Evolutionary conservation across 2,329 filamentous ascomycete genomes (phyloP).

Genomic region (Sarocladium brachiariae): DNA sequence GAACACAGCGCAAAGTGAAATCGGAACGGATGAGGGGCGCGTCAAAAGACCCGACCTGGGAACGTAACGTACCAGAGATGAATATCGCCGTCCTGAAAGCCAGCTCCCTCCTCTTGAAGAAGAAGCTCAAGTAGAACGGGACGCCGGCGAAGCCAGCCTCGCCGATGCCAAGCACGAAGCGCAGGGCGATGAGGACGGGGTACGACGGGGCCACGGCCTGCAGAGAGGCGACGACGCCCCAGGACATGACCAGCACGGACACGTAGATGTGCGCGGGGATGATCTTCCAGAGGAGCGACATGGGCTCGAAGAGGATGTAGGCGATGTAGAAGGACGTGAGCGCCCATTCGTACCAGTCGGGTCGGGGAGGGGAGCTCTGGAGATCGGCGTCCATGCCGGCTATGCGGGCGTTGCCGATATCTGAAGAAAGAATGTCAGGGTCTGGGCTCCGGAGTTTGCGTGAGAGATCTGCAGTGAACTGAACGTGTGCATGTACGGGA

Average conservation of each 20-base stretch:
- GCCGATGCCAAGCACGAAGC: slow-evolving; percentile 52
- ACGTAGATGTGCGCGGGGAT: slow-evolving; percentile 56
- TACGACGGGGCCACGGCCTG: slow-evolving; percentile 63
- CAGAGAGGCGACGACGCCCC: slow-evolving; percentile 72
- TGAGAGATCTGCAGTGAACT: too few species aligned
- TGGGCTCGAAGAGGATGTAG: slow-evolving; percentile 60
- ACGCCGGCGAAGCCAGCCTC: slow-evolving; percentile 61
- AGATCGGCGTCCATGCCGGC: slow-evolving; percentile 58
- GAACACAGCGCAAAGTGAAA: neutral
- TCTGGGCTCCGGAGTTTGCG: too few species aligned
- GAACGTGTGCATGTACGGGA: too few species aligned
- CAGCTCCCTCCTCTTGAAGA: slow-evolving; percentile 62
- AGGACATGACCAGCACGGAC: slow-evolving; percentile 59
- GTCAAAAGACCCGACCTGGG: too few species aligned
- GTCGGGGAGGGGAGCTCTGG: slow-evolving; percentile 37
- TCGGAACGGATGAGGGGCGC: too few species aligned
- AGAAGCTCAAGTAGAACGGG: slow-evolving; percentile 58
- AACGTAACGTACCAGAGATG: slow-evolving; percentile 59
- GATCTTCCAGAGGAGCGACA: slow-evolving; percentile 54
- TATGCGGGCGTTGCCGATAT: slow-evolving; percentile 57
- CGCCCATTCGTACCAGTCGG: slow-evolving; percentile 52
- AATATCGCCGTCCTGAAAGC: slow-evolving; percentile 82
- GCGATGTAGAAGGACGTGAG: slow-evolving; percentile 55
- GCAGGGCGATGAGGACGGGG: slow-evolving; percentile 47
- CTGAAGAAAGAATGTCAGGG: slow-evolving; percentile 29